Percentiles rank a stretch among this genome's conserved stretches.
These are phyloP conservation scores for Hypoxylon sp. DNA, from an alignment of 2,329 filamentous ascomycete genomes.

Conservation along the genomic window DNA sequence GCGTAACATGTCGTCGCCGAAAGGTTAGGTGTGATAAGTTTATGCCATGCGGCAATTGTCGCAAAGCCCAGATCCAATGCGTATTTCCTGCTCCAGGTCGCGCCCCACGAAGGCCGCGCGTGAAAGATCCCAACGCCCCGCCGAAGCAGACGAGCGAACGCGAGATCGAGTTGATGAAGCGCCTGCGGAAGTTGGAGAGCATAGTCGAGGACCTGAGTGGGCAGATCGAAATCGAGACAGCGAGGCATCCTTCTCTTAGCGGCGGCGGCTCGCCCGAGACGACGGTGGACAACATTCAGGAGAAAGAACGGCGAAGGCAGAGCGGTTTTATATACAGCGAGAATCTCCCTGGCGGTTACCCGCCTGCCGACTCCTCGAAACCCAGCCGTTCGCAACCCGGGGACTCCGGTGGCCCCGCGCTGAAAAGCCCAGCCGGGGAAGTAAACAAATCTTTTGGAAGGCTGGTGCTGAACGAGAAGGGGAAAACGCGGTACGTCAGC, in stretches of 20 bases:
- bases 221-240: conserved; percentile 71
- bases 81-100: conserved; percentile 82
- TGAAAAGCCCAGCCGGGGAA: conserved; percentile 54
- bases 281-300: conserved; percentile 46
- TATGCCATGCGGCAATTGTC: conserved; percentile 82
- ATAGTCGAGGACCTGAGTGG: conserved; percentile 80
- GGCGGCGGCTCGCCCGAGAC: conserved; percentile 59
- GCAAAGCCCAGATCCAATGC: conserved; percentile 78
- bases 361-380: conserved; percentile 36
- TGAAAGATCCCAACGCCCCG: conserved; percentile 75
- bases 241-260: conserved; percentile 56
- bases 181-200: conserved; percentile 79
- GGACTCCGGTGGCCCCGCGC: conserved; percentile 45
- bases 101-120: conserved; percentile 76
- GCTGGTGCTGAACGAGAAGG: conserved; percentile 78
- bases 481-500: conserved; percentile 80
- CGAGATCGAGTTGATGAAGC: conserved; percentile 79
- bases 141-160: conserved; percentile 73
- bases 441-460: conserved; percentile 73
- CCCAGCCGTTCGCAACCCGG: conserved; percentile 44
- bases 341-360: conserved; percentile 40
- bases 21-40: conserved; percentile 85
- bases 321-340: conserved; percentile 45
- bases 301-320: conserved; percentile 46
- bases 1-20: conserved; percentile 67